Percentiles rank a stretch among this genome's conserved stretches.
These are phyloP conservation scores for Cynara cardunculus DNA, from an alignment of 129 eudicot genomes.

Conservation along the genomic window DNA sequence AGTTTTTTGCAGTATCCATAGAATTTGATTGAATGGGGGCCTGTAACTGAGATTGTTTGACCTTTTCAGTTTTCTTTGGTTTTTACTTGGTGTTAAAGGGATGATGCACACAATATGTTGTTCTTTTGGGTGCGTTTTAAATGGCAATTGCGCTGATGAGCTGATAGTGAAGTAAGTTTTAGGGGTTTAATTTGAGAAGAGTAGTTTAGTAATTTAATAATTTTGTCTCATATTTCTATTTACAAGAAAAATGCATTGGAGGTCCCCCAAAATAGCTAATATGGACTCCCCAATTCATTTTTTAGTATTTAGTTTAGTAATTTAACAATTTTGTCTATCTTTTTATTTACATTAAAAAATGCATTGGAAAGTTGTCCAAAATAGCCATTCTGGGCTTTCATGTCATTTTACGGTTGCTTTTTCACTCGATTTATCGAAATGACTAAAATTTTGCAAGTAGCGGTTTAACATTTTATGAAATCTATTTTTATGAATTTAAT, in stretches of 20 bases:
- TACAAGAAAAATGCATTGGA: too few relatives aligned
- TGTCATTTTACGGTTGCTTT: background rate
- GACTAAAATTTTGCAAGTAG: background rate
- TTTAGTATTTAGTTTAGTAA: too few relatives aligned
- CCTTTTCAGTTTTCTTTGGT: slow-evolving; percentile 11
- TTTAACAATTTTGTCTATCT: too few relatives aligned
- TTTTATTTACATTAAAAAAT: too few relatives aligned
- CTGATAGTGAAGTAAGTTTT: background rate
- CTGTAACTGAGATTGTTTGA: slow-evolving; percentile 3
- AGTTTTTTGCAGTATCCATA: background rate
- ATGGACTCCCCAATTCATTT: too few relatives aligned
- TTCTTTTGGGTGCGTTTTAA: background rate
- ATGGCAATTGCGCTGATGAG: too few relatives aligned
- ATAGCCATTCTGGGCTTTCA: too few relatives aligned
- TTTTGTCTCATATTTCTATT: background rate
- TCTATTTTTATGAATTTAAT: too few relatives aligned
- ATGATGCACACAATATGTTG: background rate
- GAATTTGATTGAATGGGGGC: slow-evolving; percentile 13
- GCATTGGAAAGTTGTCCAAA: too few relatives aligned
- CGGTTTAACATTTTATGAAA: too few relatives aligned
- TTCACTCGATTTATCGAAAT: background rate
- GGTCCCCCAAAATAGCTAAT: too few relatives aligned
- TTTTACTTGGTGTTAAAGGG: background rate
- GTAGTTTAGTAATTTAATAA: background rate
- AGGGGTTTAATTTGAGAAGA: background rate